phyloP scores from a whole-genome alignment of 805 yeast species.

The Saccharomycopsis sp. region DNA sequence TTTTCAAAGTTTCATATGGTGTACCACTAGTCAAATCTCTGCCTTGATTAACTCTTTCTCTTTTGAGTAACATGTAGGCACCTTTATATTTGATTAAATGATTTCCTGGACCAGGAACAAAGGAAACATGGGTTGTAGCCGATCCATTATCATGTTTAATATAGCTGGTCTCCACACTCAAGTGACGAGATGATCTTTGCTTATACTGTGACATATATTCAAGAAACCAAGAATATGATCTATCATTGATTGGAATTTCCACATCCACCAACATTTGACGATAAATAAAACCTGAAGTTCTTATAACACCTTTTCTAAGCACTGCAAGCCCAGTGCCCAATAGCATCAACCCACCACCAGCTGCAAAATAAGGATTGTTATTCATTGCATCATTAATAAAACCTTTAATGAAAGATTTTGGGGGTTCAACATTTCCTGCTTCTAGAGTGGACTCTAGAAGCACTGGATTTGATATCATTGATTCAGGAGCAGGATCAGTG shows the following conservation, averaged over 20 bases:
- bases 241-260: slow-evolving; percentile 89
- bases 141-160: slow-evolving; percentile 90
- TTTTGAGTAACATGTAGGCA: slow-evolving; percentile 77
- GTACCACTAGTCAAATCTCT: slow-evolving; percentile 85
- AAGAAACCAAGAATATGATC: slow-evolving; percentile 87
- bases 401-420: no score
- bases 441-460: no score
- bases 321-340: slow-evolving; percentile 84
- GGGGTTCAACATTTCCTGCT: no score
- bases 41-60: slow-evolving; percentile 85
- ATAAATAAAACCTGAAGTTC: slow-evolving; percentile 58
- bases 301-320: slow-evolving; percentile 56
- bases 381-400: slow-evolving; percentile 44
- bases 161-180: slow-evolving; percentile 81
- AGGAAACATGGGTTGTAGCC: slow-evolving; percentile 72
- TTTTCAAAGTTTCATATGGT: slow-evolving; percentile 92
- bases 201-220: slow-evolving; percentile 92
- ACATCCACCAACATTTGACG: slow-evolving; percentile 82
- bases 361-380: slow-evolving; percentile 91
- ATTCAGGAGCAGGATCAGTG: no score
- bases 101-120: slow-evolving; percentile 97
- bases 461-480: no score
- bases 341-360: slow-evolving; percentile 96
- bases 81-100: slow-evolving; percentile 80
- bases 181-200: slow-evolving; percentile 64